These are phyloP conservation scores for Endothia cerciana DNA, from an alignment of 2,329 filamentous ascomycete genomes.

Conservation along the genomic window DNA sequence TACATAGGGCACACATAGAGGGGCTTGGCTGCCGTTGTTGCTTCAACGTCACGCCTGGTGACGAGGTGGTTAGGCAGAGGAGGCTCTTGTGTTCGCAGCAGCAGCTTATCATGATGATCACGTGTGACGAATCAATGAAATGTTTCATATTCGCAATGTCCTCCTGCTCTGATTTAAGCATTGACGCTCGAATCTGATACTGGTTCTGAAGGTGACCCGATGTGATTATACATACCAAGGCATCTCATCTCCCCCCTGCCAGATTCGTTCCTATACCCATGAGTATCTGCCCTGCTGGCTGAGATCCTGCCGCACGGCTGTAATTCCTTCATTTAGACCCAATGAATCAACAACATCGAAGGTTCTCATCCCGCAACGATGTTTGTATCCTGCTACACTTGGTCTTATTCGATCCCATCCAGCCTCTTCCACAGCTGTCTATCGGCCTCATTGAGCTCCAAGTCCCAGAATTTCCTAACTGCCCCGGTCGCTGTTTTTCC, in stretches of 20 bases:
- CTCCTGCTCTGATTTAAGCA: neutral
- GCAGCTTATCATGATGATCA: conserved; percentile 7
- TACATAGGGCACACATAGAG: conserved; percentile 7
- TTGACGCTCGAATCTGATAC: neutral
- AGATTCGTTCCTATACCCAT: too few species aligned
- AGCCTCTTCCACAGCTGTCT: conserved; percentile 8
- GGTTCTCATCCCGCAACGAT: too few species aligned
- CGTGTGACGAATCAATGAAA: conserved; percentile 17
- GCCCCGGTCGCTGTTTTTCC: neutral
- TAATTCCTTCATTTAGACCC: too few species aligned
- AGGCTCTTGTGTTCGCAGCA: conserved; percentile 6
- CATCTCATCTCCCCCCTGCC: too few species aligned
- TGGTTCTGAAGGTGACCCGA: neutral
- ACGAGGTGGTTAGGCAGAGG: too few species aligned
- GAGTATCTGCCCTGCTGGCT: too few species aligned
- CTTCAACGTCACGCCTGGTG: neutral
- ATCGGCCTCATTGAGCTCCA: conserved; percentile 4
- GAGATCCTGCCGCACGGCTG: too few species aligned
- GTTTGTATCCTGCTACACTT: neutral
- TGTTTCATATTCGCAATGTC: neutral
- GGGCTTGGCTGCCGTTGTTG: neutral
- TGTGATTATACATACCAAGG: neutral
- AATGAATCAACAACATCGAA: too few species aligned
- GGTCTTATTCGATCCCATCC: conserved; percentile 6
- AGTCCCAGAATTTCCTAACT: conserved; percentile 13